A percentile compares a stretch with the other conserved stretches of the same genome.
phyloP scores from a whole-genome alignment of 2,329 filamentous ascomycete genomes.

The Xylaria sp. region DNA sequence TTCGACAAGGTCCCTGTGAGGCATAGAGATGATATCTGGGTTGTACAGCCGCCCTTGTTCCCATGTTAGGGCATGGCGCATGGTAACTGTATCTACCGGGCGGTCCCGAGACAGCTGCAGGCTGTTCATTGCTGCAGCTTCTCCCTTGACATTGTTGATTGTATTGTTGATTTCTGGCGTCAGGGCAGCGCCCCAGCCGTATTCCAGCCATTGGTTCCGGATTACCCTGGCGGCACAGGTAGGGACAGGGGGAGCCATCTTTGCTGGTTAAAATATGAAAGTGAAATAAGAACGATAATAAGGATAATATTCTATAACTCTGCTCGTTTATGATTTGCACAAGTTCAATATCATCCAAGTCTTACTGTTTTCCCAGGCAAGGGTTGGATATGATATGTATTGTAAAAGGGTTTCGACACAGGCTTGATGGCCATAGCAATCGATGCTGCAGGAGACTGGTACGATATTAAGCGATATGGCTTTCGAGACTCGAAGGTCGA shows the following conservation, averaged over 20 bases:
- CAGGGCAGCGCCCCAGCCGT: constrained; percentile 30
- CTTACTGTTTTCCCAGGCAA: background rate
- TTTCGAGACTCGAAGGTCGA: background rate
- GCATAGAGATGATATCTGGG: constrained; percentile 24
- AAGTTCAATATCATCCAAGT: background rate
- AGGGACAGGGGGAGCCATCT: constrained; percentile 16
- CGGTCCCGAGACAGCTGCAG: constrained; percentile 24
- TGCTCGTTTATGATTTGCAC: background rate
- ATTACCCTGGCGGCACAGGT: constrained; percentile 27
- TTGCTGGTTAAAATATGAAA: background rate
- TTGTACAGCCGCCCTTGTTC: constrained; percentile 27
- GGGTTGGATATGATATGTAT: background rate
- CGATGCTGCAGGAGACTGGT: background rate
- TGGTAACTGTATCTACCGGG: constrained; percentile 15
- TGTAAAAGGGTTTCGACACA: too few species aligned
- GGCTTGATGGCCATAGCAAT: background rate
- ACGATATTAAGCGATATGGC: background rate
- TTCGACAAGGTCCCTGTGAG: constrained; percentile 21
- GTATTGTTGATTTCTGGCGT: constrained; percentile 13
- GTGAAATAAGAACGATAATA: background rate
- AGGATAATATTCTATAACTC: background rate
- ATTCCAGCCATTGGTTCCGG: constrained; percentile 21
- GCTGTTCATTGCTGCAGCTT: constrained; percentile 26
- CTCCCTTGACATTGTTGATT: constrained; percentile 6
- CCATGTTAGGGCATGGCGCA: constrained; percentile 32